These are phyloP conservation scores for Delitschia confertaspora DNA, from an alignment of 495 filamentous ascomycete genomes.

Conservation along the genomic window DNA sequence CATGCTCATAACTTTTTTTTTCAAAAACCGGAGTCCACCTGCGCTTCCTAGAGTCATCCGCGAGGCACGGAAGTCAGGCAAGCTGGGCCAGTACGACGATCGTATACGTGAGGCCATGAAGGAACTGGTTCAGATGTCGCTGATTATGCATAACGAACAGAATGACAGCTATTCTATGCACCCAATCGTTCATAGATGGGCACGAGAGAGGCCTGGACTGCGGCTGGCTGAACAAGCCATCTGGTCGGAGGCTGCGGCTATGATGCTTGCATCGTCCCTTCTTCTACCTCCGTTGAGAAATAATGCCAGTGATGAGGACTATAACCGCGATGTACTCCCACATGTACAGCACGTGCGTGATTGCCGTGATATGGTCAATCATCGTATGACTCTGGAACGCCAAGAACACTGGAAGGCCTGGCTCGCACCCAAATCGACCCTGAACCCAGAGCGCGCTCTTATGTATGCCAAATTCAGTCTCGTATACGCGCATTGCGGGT, in stretches of 20 bases:
- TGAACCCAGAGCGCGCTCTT: constrained; percentile 12
- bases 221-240: constrained; percentile 33
- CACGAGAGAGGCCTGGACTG: constrained; percentile 34
- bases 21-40: constrained; percentile 11
- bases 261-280: constrained; percentile 27
- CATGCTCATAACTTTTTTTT: neutral
- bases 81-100: constrained; percentile 12
- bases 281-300: constrained; percentile 30
- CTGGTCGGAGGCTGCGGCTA: constrained; percentile 34
- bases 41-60: constrained; percentile 26
- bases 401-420: constrained; percentile 5
- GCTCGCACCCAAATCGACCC: constrained; percentile 9
- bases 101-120: constrained; percentile 28
- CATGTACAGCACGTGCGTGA: neutral
- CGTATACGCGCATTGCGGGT: constrained; percentile 33
- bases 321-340: neutral
- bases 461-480: constrained; percentile 34
- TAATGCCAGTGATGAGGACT: constrained; percentile 8
- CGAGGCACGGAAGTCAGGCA: constrained; percentile 9
- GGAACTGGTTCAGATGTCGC: constrained; percentile 30
- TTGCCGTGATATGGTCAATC: too few species aligned
- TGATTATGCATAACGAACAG: constrained; percentile 29
- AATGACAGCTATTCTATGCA: constrained; percentile 38
- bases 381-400: neutral
- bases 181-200: constrained; percentile 38